phyloP scores from a whole-genome alignment of 2,329 filamentous ascomycete species.

The Microcyclospora pomicola region DNA sequence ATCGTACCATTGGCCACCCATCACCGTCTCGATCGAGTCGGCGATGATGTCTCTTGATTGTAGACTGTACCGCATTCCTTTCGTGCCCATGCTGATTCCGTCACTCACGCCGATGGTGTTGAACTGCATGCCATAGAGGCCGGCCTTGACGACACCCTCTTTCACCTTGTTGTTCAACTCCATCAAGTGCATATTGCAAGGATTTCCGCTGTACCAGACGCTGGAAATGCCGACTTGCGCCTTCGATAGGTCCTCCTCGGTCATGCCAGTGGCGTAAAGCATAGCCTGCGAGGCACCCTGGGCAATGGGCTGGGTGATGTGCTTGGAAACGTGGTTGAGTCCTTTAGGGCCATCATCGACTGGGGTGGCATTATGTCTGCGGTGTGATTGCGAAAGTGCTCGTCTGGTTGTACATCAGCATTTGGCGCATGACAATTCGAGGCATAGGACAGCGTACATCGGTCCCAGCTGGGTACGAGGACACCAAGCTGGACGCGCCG shows the following conservation, averaged over 20 bases:
- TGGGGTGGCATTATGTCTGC: constrained; percentile 11
- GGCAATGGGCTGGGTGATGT: constrained; percentile 92
- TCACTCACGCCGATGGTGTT: constrained; percentile 98
- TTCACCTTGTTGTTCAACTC: constrained; percentile 71
- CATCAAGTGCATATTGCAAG: constrained; percentile 97
- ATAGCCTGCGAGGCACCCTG: constrained; percentile 98
- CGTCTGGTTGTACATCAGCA: constrained; percentile 7
- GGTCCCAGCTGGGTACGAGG: constrained; percentile 11
- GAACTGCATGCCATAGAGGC: constrained; percentile 88
- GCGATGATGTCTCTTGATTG: constrained; percentile 95
- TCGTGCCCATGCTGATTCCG: constrained; percentile 95
- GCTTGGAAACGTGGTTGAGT: constrained; percentile 72
- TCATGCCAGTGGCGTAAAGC: constrained; percentile 89
- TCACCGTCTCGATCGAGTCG: constrained; percentile 96
- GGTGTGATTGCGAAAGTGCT: constrained; percentile 9
- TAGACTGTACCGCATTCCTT: constrained; percentile 71
- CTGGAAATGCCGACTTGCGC: constrained; percentile 96
- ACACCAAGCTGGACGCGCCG: constrained; percentile 12
- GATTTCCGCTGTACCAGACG: constrained; percentile 96
- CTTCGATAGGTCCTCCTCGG: constrained; percentile 81
- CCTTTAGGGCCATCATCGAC: constrained; percentile 13
- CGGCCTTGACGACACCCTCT: constrained; percentile 55
- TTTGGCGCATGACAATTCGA: background rate
- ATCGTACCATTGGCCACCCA: constrained; percentile 98
- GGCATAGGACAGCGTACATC: constrained; percentile 4